Evolutionary conservation across 768 basidiomycete genomes (phyloP), one percentile per base, ranked within the genome.

Genomic region (Boletus sp.): DNA sequence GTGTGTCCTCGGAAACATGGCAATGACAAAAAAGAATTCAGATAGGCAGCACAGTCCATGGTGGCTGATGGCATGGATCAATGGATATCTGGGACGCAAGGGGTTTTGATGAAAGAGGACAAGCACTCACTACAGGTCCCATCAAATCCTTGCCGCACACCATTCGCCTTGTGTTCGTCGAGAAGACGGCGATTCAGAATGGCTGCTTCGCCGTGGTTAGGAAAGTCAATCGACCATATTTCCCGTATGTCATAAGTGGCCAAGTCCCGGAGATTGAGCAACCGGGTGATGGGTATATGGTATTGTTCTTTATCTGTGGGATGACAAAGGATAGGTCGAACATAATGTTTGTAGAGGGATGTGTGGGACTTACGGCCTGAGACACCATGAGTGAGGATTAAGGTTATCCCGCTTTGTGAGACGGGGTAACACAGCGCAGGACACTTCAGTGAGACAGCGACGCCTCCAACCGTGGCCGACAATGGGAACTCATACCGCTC

Each of bases 201-300:
- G 14, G 73, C 73, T 10, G 74, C 60, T 49, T 76, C 66, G 6
- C 75, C 73, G 33, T 75, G 73, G 50, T 75, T 75, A 1, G 72
- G 75, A 52, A 73, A 64, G 50, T 75, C 73, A 3, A 75, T 57
- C 3, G 68, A 64, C 73, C 73, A 74, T 53, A 75, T 65, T 45
- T 74, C 73, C 3, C 65, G 62, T 18, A 74, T 64, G 29, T 52
- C 59, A 35, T 63, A 68, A 3, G 59, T 52, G 4, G 60, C 56
- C 7, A 17, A 45, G 18, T 56, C 42, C 11, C 47, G 47, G 47
- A 57, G 54, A 32, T 40, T 40, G 39, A 73, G 62, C 7, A 72
- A 24, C 7, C 59, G 57, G 7, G 52, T 46, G 12, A 72, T 54
- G 35, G 58, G 14, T 4, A 57, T 44, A 18, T 73, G 67, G 42